Percentiles rank a stretch among this genome's conserved stretches.
These are phyloP conservation scores for Penicillium sp. DNA, from an alignment of 2,329 filamentous ascomycete genomes.

Conservation along the genomic window DNA sequence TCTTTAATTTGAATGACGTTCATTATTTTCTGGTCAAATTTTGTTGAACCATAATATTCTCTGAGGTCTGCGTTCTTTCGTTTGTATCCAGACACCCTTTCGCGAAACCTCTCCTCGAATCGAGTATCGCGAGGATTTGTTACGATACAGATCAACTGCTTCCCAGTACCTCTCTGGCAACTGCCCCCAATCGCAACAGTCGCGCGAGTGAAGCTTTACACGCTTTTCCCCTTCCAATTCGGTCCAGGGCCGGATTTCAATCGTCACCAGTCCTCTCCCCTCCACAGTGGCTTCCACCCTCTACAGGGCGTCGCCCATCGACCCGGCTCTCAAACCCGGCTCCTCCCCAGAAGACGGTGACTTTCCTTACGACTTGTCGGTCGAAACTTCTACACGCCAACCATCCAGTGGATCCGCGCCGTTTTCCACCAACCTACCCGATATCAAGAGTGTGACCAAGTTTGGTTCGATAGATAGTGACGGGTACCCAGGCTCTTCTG, in stretches of 20 bases:
- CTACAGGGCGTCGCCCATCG: constrained; percentile 61
- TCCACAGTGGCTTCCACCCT: constrained; percentile 62
- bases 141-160: background rate
- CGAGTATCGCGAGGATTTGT: background rate
- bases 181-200: background rate
- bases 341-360: constrained; percentile 45
- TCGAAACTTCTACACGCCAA: constrained; percentile 49
- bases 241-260: constrained; percentile 38
- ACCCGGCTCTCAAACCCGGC: constrained; percentile 47
- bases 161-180: background rate
- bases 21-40: background rate
- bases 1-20: background rate
- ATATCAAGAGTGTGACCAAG: constrained; percentile 33
- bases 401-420: constrained; percentile 52
- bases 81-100: background rate
- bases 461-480: constrained; percentile 27
- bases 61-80: background rate
- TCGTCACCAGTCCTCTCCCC: constrained; percentile 49
- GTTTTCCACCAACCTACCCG: constrained; percentile 40
- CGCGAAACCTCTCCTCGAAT: background rate
- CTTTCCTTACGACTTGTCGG: constrained; percentile 45
- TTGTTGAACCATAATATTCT: background rate
- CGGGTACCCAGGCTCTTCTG: constrained; percentile 34
- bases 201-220: constrained; percentile 2
- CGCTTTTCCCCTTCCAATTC: constrained; percentile 25